Evolutionary conservation across 352 stramenopile species (phyloP).

Genomic region (Phytopythium boreale): DNA sequence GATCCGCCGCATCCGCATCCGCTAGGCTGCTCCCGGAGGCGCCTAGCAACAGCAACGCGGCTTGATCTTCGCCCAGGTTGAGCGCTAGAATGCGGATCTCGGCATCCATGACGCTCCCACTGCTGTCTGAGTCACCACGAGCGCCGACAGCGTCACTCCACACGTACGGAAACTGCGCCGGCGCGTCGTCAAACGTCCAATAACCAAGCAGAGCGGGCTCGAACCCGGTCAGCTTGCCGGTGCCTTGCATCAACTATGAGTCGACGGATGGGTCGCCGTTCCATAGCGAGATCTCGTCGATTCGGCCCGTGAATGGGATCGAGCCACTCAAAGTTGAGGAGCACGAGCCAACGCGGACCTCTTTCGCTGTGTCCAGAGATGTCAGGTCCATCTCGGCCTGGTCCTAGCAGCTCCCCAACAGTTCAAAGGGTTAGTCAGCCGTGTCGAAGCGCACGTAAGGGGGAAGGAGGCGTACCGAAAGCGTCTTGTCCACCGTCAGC

Average conservation of each 20-base stretch:
- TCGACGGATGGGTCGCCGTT: slow-evolving; percentile 1
- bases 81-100: slow-evolving; percentile 16
- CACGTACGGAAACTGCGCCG: slow-evolving; percentile 3
- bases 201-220: slow-evolving; percentile 24
- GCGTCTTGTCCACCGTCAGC: slow-evolving; percentile 4
- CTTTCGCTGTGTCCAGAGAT: slow-evolving; percentile 3
- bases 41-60: slow-evolving; percentile 10
- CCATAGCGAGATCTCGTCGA: slow-evolving; percentile 40
- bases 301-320: slow-evolving; percentile 17
- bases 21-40: slow-evolving; percentile 10
- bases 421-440: background rate
- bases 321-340: background rate
- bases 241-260: background rate
- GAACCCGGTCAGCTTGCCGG: slow-evolving; percentile 15
- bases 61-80: background rate
- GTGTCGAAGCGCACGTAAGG: background rate
- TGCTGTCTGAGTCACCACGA: background rate
- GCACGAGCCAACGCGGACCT: slow-evolving; percentile 18
- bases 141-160: background rate
- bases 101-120: background rate
- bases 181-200: slow-evolving; percentile 25
- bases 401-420: background rate
- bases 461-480: slow-evolving; percentile 3
- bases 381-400: slow-evolving; percentile 7
- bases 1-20: slow-evolving; percentile 3